phyloP scores from a whole-genome alignment of 2,329 filamentous ascomycete genomes.

The Fusarium sp. region DNA sequence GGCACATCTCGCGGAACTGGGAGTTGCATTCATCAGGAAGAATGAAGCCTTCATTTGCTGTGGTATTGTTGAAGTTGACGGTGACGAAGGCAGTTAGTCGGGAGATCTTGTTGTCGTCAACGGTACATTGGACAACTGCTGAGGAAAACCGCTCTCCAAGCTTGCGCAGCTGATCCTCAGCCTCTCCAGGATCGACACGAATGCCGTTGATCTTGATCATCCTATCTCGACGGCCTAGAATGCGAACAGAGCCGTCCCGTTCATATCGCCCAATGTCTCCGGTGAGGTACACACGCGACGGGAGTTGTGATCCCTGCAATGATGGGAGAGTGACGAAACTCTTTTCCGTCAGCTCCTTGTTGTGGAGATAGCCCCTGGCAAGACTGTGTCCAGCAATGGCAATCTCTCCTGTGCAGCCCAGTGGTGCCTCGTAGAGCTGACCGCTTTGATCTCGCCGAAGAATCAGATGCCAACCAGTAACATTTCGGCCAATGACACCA shows the following conservation, averaged over 20 bases:
- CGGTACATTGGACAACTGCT: background rate
- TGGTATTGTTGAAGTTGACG: background rate
- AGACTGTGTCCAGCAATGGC: constrained; percentile 5
- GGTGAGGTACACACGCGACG: background rate
- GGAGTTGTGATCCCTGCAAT: background rate
- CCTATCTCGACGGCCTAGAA: background rate
- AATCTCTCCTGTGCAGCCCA: background rate
- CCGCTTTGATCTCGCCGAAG: background rate
- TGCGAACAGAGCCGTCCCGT: background rate
- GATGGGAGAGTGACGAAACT: background rate
- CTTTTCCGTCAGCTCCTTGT: background rate
- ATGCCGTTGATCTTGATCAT: background rate
- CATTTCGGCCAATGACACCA: background rate
- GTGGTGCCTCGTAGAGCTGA: background rate
- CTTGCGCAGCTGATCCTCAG: background rate
- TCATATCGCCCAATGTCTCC: background rate
- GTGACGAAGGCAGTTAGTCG: background rate
- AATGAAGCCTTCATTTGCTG: background rate
- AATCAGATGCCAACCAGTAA: background rate
- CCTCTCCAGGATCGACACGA: background rate
- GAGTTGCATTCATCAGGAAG: background rate
- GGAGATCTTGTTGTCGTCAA: background rate
- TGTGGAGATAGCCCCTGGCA: constrained; percentile 1
- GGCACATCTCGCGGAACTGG: background rate
- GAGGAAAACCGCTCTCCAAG: background rate